A percentile compares a stretch with the other conserved stretches of the same genome.
Evolutionary conservation across 2,329 filamentous ascomycete genomes (phyloP).

Genomic region (Fusarium sp.): DNA sequence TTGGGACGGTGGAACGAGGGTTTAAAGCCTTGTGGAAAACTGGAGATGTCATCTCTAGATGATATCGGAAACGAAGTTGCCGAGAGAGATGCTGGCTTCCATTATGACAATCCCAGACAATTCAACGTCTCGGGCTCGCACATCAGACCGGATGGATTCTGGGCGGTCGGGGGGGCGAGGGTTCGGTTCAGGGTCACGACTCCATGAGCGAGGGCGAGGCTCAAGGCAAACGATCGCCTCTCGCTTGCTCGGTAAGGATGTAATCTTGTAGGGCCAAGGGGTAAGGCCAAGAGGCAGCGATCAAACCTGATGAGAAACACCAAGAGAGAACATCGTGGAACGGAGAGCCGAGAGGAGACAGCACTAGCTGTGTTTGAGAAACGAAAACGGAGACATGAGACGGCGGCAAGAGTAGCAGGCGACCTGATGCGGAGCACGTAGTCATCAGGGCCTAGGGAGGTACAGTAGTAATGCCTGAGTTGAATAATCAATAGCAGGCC

Average conservation of each 20-base stretch:
- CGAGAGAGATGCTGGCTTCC: slow-evolving; percentile 51
- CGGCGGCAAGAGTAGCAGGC: slow-evolving; percentile 22
- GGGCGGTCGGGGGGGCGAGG: slow-evolving; percentile 44
- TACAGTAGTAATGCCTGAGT: background rate
- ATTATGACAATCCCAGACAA: slow-evolving; percentile 51
- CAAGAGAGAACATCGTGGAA: slow-evolving; percentile 29
- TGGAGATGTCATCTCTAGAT: slow-evolving; percentile 43
- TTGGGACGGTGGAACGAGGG: slow-evolving; percentile 47
- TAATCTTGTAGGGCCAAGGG: background rate
- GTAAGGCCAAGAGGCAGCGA: slow-evolving; percentile 21
- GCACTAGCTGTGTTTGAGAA: slow-evolving; percentile 33
- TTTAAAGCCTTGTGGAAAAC: slow-evolving; percentile 49
- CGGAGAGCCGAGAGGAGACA: slow-evolving; percentile 8
- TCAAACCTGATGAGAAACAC: slow-evolving; percentile 44
- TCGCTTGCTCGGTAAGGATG: slow-evolving; percentile 4
- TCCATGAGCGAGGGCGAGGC: slow-evolving; percentile 20
- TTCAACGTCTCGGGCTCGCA: slow-evolving; percentile 42
- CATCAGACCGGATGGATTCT: slow-evolving; percentile 49
- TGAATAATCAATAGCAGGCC: slow-evolving; percentile 6
- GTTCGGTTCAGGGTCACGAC: slow-evolving; percentile 27
- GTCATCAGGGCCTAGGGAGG: background rate
- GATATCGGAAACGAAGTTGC: slow-evolving; percentile 46
- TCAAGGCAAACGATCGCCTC: slow-evolving; percentile 14
- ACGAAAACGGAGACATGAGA: slow-evolving; percentile 37
- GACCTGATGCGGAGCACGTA: slow-evolving; percentile 3